phyloP scores from a whole-genome alignment of 129 eudicot species.

The Lactuca saligna region DNA sequence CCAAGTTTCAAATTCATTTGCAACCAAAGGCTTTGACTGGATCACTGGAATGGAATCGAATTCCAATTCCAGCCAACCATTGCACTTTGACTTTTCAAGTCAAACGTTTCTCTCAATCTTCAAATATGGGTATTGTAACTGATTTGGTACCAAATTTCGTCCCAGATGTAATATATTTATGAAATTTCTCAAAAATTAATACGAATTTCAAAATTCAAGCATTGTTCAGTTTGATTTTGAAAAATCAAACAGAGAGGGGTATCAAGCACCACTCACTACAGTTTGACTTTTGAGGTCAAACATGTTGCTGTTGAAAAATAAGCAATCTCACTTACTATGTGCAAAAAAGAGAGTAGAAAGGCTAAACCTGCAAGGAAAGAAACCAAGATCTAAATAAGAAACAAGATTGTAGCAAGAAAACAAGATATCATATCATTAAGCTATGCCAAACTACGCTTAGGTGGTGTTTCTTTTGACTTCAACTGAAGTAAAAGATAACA shows the following conservation, averaged over 20 bases:
- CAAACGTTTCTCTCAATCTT: constrained; percentile 2
- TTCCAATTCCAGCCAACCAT: background rate
- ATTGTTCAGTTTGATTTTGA: constrained; percentile 8
- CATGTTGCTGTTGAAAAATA: background rate
- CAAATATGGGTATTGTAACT: background rate
- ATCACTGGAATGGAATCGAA: background rate
- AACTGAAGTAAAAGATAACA: too few species aligned
- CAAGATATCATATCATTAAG: too few species aligned
- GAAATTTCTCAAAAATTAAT: background rate
- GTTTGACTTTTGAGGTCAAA: too few species aligned
- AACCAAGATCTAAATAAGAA: constrained; percentile 14
- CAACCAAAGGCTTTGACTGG: background rate
- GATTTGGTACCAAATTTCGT: background rate
- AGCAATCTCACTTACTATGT: constrained; percentile 61
- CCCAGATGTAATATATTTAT: background rate
- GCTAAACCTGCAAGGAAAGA: constrained; percentile 72
- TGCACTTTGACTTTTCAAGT: constrained; percentile 10
- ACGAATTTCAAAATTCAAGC: background rate
- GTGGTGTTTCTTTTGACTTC: too few species aligned
- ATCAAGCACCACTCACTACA: constrained; percentile 3
- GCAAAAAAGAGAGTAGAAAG: constrained; percentile 85
- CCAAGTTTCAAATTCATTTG: background rate
- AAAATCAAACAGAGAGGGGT: background rate
- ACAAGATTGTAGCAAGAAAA: constrained; percentile 3
- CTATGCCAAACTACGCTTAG: too few species aligned